phyloP scores from a whole-genome alignment of 495 filamentous ascomycete genomes.

The Hypoxylon subgilvum region DNA sequence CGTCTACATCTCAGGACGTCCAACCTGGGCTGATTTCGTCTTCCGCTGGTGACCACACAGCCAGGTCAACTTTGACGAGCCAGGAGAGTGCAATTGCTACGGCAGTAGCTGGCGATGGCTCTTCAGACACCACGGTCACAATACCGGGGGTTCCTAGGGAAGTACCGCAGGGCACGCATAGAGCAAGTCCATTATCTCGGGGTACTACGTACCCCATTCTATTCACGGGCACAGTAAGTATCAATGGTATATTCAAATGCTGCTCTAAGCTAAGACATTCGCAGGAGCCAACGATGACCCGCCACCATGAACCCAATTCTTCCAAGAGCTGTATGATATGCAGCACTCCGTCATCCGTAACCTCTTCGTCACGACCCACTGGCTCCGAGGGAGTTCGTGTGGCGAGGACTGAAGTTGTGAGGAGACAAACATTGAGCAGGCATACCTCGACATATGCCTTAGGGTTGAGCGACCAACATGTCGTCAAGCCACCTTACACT shows the following conservation, averaged over 20 bases:
- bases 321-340: neutral
- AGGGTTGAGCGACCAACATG: no score
- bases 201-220: no score
- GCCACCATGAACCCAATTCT: neutral
- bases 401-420: no score
- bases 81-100: neutral
- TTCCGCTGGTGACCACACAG: neutral
- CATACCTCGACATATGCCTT: no score
- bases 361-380: conserved; percentile 1
- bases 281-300: conserved; percentile 3
- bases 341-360: neutral
- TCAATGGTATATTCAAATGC: neutral
- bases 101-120: neutral
- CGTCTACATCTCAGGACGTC: neutral
- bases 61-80: neutral
- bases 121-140: neutral
- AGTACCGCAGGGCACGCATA: no score
- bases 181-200: no score
- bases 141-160: no score
- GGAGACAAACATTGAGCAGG: no score
- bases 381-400: neutral
- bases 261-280: neutral
- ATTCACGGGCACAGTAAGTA: neutral
- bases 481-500: no score
- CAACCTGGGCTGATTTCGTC: neutral